Percentiles rank a stretch among this genome's conserved stretches.
Evolutionary conservation across 2,329 filamentous ascomycete species (phyloP).

Genomic region (Aspergillus proliferans): DNA sequence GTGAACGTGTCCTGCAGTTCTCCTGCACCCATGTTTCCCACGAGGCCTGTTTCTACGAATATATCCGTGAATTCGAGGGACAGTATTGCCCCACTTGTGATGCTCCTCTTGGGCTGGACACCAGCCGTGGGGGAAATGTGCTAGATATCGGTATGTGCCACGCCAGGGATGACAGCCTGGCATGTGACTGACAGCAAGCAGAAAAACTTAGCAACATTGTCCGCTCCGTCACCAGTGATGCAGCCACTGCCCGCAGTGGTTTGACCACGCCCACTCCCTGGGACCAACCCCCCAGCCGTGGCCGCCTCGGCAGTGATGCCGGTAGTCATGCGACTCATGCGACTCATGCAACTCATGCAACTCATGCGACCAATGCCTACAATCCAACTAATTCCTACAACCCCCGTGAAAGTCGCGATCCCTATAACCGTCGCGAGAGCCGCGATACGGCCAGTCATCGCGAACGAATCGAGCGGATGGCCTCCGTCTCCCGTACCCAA

Average conservation of each 20-base stretch:
- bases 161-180: not conserved
- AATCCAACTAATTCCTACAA: constrained; percentile 9
- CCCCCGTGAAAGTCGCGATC: constrained; percentile 23
- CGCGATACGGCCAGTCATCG: constrained; percentile 37
- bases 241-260: constrained; percentile 43
- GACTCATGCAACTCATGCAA: constrained; percentile 7
- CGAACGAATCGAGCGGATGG: constrained; percentile 43
- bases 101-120: constrained; percentile 84
- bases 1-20: constrained; percentile 90
- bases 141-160: constrained; percentile 70
- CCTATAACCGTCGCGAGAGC: constrained; percentile 32
- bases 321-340: constrained; percentile 13
- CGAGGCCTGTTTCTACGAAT: constrained; percentile 98
- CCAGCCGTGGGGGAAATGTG: constrained; percentile 85
- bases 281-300: constrained; percentile 32
- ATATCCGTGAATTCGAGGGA: constrained; percentile 88
- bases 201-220: constrained; percentile 95
- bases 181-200: constrained; percentile 35
- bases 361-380: constrained; percentile 13
- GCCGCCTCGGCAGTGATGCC: constrained; percentile 27
- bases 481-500: constrained; percentile 32
- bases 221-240: constrained; percentile 69
- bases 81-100: constrained; percentile 93
- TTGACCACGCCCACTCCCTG: constrained; percentile 59
- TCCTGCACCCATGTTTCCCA: constrained; percentile 96